Conservation (phyloP, 1,139 yeast genomes). For the Geotrichum aggregatum region DNA sequence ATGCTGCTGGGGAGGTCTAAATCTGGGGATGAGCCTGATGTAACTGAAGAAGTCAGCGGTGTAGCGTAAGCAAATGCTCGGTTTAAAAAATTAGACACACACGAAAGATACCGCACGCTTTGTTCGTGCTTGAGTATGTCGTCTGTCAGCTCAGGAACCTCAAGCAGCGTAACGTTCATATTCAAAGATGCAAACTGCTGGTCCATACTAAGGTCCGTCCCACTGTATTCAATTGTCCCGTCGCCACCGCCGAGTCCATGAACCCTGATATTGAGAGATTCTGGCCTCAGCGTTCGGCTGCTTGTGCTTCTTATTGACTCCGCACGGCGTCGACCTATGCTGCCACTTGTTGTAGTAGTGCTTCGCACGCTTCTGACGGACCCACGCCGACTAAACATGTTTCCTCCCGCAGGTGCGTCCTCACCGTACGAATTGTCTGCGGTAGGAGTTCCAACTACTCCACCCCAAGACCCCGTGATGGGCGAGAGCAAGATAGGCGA, state of each 20-base stretch:
- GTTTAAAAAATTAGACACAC: conserved; percentile 82
- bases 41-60: conserved; percentile 43
- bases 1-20: not conserved
- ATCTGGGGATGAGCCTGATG: not conserved
- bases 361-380: not conserved
- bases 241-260: not conserved
- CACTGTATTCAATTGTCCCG: not conserved
- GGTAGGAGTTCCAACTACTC: not conserved
- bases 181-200: not conserved
- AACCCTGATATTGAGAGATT: no score
- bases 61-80: conserved; percentile 88
- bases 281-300: not conserved
- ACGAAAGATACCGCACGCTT: conserved; percentile 73
- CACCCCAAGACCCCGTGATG: not conserved
- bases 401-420: no score
- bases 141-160: conserved; percentile 23
- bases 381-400: not conserved
- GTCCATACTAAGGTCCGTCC: no score
- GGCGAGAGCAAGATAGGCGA: not conserved
- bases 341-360: not conserved
- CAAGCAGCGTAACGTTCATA: conserved; percentile 2
- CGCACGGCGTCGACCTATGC: not conserved
- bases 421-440: no score
- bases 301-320: not conserved
- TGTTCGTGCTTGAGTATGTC: conserved; percentile 66